Percentiles rank a stretch among this genome's conserved stretches.
Evolutionary conservation across 202 grass and related monocot species (phyloP).

Genomic region (Panicum virgatum): DNA sequence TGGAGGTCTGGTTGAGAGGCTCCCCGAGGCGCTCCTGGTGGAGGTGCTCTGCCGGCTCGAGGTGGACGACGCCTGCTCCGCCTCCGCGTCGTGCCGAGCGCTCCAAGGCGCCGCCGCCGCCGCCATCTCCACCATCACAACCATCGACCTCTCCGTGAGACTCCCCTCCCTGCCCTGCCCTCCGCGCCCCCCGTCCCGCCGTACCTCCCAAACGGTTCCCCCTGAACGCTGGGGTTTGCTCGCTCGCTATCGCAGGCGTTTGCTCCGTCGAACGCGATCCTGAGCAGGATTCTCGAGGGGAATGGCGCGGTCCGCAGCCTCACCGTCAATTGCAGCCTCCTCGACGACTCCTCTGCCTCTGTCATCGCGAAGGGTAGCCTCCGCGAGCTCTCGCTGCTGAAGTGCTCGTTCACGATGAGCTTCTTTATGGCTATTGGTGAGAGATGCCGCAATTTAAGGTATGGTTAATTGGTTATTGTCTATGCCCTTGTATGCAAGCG

Average conservation of each 20-base stretch:
- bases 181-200: neutral
- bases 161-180: neutral
- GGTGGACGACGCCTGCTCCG: slow-evolving; percentile 74
- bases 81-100: slow-evolving; percentile 74
- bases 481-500: too few relatives aligned
- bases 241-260: slow-evolving; percentile 50
- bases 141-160: slow-evolving; percentile 79
- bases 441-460: slow-evolving; percentile 75
- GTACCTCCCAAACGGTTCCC: neutral
- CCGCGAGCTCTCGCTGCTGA: slow-evolving; percentile 70
- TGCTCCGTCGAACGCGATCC: slow-evolving; percentile 50
- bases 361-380: slow-evolving; percentile 66
- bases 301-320: slow-evolving; percentile 58
- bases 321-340: slow-evolving; percentile 65
- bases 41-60: slow-evolving; percentile 71
- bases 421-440: slow-evolving; percentile 63
- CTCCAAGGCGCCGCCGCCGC: slow-evolving; percentile 53
- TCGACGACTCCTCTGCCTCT: slow-evolving; percentile 58
- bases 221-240: slow-evolving; percentile 21
- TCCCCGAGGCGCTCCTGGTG: slow-evolving; percentile 70
- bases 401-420: slow-evolving; percentile 67
- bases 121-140: slow-evolving; percentile 50
- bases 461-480: neutral
- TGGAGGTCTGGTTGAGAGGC: slow-evolving; percentile 44
- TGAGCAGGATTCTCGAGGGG: slow-evolving; percentile 58